Base-by-base conservation (phyloP, 306 rosid genomes). In the Medicago arabica region DNA sequence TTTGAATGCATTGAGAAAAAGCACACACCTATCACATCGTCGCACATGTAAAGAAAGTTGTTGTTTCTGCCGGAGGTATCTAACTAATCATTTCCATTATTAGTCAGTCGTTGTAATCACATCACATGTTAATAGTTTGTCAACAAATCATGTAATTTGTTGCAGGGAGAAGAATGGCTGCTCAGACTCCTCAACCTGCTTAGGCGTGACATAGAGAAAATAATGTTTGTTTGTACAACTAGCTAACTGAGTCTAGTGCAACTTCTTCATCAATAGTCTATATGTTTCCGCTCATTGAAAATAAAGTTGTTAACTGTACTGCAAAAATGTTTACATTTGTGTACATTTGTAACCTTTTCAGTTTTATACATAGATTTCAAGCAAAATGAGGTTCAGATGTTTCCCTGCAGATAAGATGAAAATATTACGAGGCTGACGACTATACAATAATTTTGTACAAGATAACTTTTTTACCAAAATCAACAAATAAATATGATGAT, bases 31-130 rank as follows among this genome's bases (percentile, higher is more conserved):
- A 95, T 0, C 99, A 95, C 66, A 95, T 92, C 4, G 97, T 90
- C n/a, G 93, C 97, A 0, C 99, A 97, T 67, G 99, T 95, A 78
- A 97, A 95, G 85, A 92, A 95, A 87, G n/a, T n/a, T n/a, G n/a
- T 97, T 95, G 99, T 95, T 71, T 97, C 97, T 25, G 99, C 99
- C 17, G 97, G 99, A 80, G 99, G 97, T 94, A 86, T 21, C 2
- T 41, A 10, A 2, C 50, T 23, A 57, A 17, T 57, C 11, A 34
- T 65, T 40, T 65, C 71, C 36, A 65, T 40, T 70, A 23, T 49
- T 4, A 4, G 50, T 16, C 15, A 13, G 2, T 15, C 3, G 13
- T 76, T 21, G 2, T 7, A 8, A 1, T 11, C 21, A 9, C 10
- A 58, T 10, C 15, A 17, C 25, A 17, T 28, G 41, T 13, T 28